Conservation (phyloP, 75 land plant genomes). For the Gnetum montanum region DNA sequence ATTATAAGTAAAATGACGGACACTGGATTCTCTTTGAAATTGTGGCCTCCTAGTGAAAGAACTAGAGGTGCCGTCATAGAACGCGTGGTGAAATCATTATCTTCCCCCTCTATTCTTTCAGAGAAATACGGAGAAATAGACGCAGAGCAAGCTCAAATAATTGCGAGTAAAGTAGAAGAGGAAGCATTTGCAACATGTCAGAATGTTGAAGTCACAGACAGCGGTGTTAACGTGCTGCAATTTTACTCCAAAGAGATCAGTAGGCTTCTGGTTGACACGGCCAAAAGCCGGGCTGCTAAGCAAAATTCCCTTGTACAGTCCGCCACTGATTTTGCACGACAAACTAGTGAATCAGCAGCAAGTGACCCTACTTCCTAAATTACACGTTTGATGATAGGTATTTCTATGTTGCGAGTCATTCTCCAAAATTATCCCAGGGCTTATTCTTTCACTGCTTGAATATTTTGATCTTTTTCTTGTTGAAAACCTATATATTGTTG, state of each 20-base stretch:
- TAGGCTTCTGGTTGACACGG: slow-evolving; percentile 22
- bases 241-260: slow-evolving; percentile 49
- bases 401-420: too few species aligned
- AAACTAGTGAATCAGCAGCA: too few species aligned
- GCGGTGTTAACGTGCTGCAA: slow-evolving; percentile 40
- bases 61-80: slow-evolving; percentile 63
- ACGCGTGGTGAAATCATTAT: slow-evolving; percentile 53
- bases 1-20: slow-evolving; percentile 6
- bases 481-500: too few species aligned
- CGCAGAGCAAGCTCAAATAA: slow-evolving; percentile 30
- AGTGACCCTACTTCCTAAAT: too few species aligned
- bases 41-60: slow-evolving; percentile 79
- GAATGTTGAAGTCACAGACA: slow-evolving; percentile 6
- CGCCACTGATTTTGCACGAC: too few species aligned
- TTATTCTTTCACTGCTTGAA: too few species aligned
- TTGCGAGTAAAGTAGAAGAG: slow-evolving; percentile 47
- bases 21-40: slow-evolving; percentile 18
- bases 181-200: slow-evolving; percentile 39
- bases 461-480: too few species aligned
- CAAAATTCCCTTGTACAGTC: neutral
- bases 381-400: too few species aligned
- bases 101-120: slow-evolving; percentile 44
- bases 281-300: slow-evolving; percentile 15
- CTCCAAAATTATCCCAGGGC: too few species aligned
- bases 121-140: slow-evolving; percentile 54